Percentiles rank a stretch among this genome's conserved stretches.
These are phyloP conservation scores for Withania somnifera DNA, from an alignment of 305 asterid species.

Conservation along the genomic window DNA sequence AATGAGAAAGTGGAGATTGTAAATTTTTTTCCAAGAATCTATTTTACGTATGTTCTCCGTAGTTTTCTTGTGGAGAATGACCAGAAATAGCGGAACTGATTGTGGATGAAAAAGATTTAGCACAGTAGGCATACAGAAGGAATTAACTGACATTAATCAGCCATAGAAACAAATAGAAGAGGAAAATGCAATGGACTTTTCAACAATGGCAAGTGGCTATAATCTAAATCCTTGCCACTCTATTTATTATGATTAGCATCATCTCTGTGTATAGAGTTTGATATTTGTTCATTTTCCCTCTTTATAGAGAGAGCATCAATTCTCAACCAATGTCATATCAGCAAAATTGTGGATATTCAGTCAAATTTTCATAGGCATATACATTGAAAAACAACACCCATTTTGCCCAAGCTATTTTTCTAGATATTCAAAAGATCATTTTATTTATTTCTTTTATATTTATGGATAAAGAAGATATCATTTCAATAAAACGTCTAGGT, in stretches of 20 bases:
- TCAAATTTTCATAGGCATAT: background rate
- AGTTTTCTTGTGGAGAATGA: slow-evolving; percentile 27
- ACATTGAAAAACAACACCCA: background rate
- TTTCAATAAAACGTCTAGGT: background rate
- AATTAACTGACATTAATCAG: background rate
- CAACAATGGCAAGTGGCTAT: background rate
- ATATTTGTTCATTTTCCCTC: background rate
- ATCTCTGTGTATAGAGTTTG: background rate
- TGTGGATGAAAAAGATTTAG: slow-evolving; percentile 11
- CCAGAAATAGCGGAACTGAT: slow-evolving; percentile 39
- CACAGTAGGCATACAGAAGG: background rate
- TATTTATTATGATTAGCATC: background rate
- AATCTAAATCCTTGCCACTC: background rate
- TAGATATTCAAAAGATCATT: background rate
- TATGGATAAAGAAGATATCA: background rate
- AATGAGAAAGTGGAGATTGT: background rate
- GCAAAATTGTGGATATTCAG: background rate
- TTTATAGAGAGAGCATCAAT: background rate
- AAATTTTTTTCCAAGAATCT: background rate
- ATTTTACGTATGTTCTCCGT: slow-evolving; percentile 42
- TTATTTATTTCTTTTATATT: background rate
- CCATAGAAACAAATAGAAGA: background rate
- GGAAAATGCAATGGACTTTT: background rate
- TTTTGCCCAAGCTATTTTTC: background rate
- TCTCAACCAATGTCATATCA: background rate